Base-by-base conservation (phyloP, 2,329 filamentous ascomycete genomes). In the Monilinia aucupariae region DNA sequence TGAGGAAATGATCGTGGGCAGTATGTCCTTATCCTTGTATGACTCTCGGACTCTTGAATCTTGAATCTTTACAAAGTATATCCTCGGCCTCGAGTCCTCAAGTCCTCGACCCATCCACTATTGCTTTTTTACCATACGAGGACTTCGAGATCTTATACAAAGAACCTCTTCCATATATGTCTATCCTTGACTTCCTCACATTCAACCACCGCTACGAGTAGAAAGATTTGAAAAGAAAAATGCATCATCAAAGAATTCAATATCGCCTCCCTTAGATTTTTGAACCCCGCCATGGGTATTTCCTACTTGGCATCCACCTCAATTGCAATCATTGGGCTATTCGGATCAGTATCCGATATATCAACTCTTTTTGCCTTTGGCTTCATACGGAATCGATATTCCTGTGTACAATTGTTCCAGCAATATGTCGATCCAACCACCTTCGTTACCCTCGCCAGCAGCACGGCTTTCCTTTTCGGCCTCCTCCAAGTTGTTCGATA, bases 401-500 rank as follows among this genome's bases (percentile, higher is more conserved):
- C 27, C 17, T 20, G 67, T 20, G 45, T 45, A 13, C 15, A 56
- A 22, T 41, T 66, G n/a, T 13, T 61, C 9, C 32, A 51, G 15
- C 27, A 25, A 41, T 64, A 64, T 58, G 30, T 69, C 51, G 64
- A 63, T 52, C 13, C 54, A 37, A 45, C 59, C 25, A 55, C 64
- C 53, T 39, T 71, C 55, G 53, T 62, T 10, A 41, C 59, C 22
- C 25, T 64, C 58, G 3, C 61, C 13, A 54, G 58, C 25, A 30
- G 32, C 43, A 32, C 25, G 6, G 13, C 51, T 22, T 49, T 60
- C 9, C 45, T 64, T 6, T 70, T 68, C 37, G 17, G 53, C 15
- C 9, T 66, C 7, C 32, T 70, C 3, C 69, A 72, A 62, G 10
- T 68, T 12, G 15, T 62, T 51, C 66, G 69, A n/a, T 69, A 66